These are phyloP conservation scores for Phanerochaete carnosa DNA, from an alignment of 768 basidiomycete genomes.

Conservation along the genomic window DNA sequence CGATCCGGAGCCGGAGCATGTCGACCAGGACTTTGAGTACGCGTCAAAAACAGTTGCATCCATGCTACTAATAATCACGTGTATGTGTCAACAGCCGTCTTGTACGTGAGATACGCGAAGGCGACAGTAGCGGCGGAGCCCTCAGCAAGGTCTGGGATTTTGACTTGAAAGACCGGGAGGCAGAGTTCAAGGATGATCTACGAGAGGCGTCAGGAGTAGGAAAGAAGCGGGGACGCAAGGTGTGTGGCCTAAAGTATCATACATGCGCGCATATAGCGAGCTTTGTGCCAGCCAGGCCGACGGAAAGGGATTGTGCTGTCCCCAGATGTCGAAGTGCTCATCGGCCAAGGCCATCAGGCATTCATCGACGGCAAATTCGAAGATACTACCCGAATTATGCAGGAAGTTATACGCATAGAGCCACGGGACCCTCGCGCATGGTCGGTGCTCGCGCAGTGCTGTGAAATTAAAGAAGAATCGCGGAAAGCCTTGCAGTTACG, in stretches of 20 bases:
- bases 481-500: constrained; percentile 77
- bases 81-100: constrained; percentile 53
- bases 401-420: constrained; percentile 92
- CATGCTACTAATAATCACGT: neutral
- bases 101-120: constrained; percentile 59
- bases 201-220: constrained; percentile 75
- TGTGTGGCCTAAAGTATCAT: constrained; percentile 18
- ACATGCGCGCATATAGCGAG: neutral
- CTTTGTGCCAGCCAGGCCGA: constrained; percentile 2
- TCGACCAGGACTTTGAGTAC: constrained; percentile 30
- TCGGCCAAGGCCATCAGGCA: constrained; percentile 85
- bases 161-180: constrained; percentile 61
- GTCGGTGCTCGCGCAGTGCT: constrained; percentile 84
- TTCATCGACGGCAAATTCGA: constrained; percentile 69
- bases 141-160: constrained; percentile 74
- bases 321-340: constrained; percentile 65
- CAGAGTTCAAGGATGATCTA: constrained; percentile 71
- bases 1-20: neutral
- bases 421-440: constrained; percentile 81
- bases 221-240: constrained; percentile 43
- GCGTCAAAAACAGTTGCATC: constrained; percentile 15
- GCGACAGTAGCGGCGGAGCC: constrained; percentile 38
- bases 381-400: constrained; percentile 75
- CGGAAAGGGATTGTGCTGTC: constrained; percentile 56
- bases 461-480: constrained; percentile 65